These are phyloP conservation scores for Alternaria infectoria DNA, from an alignment of 2,329 filamentous ascomycete species.

Conservation along the genomic window DNA sequence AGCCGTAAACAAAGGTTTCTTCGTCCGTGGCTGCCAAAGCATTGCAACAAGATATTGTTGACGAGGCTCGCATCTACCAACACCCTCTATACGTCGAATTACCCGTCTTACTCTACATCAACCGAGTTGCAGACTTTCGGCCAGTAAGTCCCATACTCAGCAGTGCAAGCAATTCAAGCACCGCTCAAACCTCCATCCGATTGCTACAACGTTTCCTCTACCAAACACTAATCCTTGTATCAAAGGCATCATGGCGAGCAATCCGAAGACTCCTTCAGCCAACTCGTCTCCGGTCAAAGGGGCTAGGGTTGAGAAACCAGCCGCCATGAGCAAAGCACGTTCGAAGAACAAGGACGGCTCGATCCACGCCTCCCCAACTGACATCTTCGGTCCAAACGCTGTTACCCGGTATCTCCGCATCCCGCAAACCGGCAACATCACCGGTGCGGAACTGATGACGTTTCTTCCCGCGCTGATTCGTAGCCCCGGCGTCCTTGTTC, in stretches of 20 bases:
- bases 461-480: neutral
- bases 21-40: neutral
- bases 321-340: neutral
- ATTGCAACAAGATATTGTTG: neutral
- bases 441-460: conserved; percentile 7
- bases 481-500: neutral
- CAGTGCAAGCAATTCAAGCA: neutral
- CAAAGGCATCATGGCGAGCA: neutral
- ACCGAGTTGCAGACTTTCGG: neutral
- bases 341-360: neutral
- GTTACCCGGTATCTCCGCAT: neutral
- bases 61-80: neutral
- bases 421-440: conserved; percentile 8
- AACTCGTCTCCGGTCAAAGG: neutral
- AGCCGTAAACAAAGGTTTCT: neutral
- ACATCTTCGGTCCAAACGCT: neutral
- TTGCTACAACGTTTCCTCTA: neutral
- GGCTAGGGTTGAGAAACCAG: neutral
- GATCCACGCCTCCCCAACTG: neutral
- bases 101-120: neutral
- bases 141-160: neutral
- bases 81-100: neutral
- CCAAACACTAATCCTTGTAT: neutral
- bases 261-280: neutral
- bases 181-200: neutral